Base-by-base conservation (phyloP, 305 asterid genomes). In the Solanum hybrid region DNA sequence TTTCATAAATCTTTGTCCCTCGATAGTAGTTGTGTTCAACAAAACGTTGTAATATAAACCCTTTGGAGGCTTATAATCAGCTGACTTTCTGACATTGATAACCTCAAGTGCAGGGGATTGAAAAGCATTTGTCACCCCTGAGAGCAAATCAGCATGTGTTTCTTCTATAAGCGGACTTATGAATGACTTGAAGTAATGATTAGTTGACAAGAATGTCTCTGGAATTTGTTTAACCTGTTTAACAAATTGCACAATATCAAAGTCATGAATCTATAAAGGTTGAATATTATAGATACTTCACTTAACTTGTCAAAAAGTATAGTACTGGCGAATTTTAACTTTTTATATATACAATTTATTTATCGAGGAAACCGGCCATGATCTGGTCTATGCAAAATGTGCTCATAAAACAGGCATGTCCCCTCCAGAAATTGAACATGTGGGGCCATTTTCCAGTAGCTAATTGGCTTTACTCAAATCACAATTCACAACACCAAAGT, bases 91-190 rank as follows among this genome's bases (percentile, higher is more conserved):
- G 12, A 92, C 89, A 87, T 75, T 28, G 4, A 33, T 13, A 29
- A 93, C 87, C 90, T 91, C 90, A 85, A 90, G 10, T 24, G 75
- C 12, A 13, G 94, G 95, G 3, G 86, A 87, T 87, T 34, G 67
- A 80, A 88, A 18, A 34, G 77, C 71, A 13, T 10, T 36, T 22
- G 3, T 37, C 20, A 94, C 6, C 5, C 81, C 91, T 29, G 96
- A 93, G 57, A 75, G 90, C 29, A 93, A 86, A 81, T 92, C 95
- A 64, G 74, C 74, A 64, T 74, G 95, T 5, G 94, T 93, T 91
- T 93, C 96, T 89, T 94, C 95, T 9, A 92, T 74, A 10, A 93
- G 95, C 2, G 95, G 94, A 20, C 9, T 28, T 6, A 86, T 39
- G 69, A 93, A 94, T 35, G 95, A 94, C 79, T 86, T 77, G 37